phyloP scores from a whole-genome alignment of 1,139 yeast genomes.

The Sugiyamaella japonica region DNA sequence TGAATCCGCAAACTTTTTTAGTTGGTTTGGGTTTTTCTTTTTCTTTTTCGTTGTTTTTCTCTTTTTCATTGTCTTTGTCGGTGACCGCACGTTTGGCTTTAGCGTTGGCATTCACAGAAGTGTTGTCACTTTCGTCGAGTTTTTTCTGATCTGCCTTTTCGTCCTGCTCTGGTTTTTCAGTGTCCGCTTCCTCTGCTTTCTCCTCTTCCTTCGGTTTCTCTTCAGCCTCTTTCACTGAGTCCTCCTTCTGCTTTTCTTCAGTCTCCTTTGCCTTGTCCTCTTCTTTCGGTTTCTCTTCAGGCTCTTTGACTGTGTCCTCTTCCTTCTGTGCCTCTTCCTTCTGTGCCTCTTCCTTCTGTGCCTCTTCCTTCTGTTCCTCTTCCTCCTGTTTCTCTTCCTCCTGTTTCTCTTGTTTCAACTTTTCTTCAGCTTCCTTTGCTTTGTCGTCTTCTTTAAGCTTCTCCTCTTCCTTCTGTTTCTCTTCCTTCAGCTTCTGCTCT shows the following conservation, averaged over 20 bases:
- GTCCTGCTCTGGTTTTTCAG: too few relatives aligned
- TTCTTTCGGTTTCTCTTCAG: not conserved
- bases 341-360: not conserved
- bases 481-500: not conserved
- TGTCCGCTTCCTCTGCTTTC: too few relatives aligned
- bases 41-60: not conserved
- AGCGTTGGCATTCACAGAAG: too few relatives aligned
- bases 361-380: not conserved
- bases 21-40: not conserved
- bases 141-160: too few relatives aligned
- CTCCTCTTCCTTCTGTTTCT: not conserved
- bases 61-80: too few relatives aligned
- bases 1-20: slow-evolving; percentile 10
- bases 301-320: too few relatives aligned
- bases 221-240: not conserved
- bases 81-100: too few relatives aligned
- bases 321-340: not conserved
- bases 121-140: too few relatives aligned
- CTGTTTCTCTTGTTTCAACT: not conserved
- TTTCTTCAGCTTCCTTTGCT: not conserved
- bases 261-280: not conserved
- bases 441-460: too few relatives aligned
- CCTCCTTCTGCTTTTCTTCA: not conserved
- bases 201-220: not conserved
- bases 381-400: not conserved